phyloP scores from a whole-genome alignment of 2,329 filamentous ascomycete genomes.

The Apiospora kogelbergensis region DNA sequence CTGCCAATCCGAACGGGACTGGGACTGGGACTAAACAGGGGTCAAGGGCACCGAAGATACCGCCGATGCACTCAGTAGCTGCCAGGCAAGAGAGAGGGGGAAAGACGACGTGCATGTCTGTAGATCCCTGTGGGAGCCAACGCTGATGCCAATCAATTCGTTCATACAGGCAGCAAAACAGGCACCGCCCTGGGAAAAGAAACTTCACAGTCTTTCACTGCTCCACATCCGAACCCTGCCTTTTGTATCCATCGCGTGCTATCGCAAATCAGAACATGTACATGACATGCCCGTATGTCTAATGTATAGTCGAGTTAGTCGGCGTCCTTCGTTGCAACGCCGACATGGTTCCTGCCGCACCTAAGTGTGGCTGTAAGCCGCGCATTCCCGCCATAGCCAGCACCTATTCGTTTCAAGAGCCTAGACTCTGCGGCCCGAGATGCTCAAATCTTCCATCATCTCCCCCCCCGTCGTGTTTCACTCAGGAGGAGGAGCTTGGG shows the following conservation, averaged over 20 bases:
- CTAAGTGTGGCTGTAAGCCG: conserved; percentile 2
- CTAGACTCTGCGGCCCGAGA: background rate
- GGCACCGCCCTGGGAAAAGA: background rate
- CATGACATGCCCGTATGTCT: background rate
- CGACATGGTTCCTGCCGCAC: background rate
- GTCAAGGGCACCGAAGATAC: background rate
- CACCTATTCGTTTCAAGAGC: background rate
- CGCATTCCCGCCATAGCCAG: background rate
- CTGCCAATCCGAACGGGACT: background rate
- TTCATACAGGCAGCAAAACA: no score
- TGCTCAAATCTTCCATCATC: background rate
- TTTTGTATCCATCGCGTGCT: background rate
- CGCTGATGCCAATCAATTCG: background rate
- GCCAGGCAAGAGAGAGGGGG: no score
- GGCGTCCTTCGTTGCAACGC: background rate
- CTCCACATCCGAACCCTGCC: background rate
- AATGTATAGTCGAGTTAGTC: background rate
- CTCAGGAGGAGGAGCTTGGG: background rate
- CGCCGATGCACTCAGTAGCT: background rate
- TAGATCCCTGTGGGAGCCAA: background rate
- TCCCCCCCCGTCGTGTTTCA: background rate
- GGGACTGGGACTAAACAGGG: background rate
- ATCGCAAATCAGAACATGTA: background rate
- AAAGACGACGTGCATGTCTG: background rate
- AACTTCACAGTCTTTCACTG: background rate